Base-by-base conservation (phyloP, 2,329 filamentous ascomycete genomes). In the Ophiocordyceps polyrhachis-furcata region DNA sequence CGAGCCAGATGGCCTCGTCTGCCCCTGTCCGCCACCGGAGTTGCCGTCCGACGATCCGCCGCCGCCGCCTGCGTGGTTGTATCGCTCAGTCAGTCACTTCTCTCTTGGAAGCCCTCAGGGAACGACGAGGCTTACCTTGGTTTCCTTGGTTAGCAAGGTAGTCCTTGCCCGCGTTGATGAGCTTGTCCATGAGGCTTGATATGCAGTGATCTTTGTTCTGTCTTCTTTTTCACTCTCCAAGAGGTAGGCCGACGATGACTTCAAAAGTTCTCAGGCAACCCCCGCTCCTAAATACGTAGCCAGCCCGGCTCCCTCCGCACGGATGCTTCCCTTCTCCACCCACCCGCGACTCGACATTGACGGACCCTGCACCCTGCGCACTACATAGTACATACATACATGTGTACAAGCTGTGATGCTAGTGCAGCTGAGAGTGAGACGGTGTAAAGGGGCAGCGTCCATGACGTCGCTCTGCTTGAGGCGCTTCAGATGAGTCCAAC, bases 1-100 rank as follows among this genome's bases (percentile, higher is more conserved):
- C 31, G 55, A 58, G 45, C 70, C 68, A 20, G 49, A 61, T 60
- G 17, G 72, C 73, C 43, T 69, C 62, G 45, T 69, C 59, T 45
- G 69, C 66, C 6, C 70, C 69, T 19, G 62, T 62, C 25, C 25
- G 9, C 25, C 25, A 9, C 25, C 25, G 9, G 25, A 28, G 9
- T 28, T 28, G 8, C 8, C 25, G 8, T 28, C 8, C 7, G 25
- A 28, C 25, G 25, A 28, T 28, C 32, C 60, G 57, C 48, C 60
- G 53, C 13, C 45, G 23, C 40, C 17, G 31, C 45, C 44, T 28
- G 44, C 42, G 29, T 40, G 21, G 29, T 19, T 19, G 5, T 32
- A 7, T 31, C 25, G 4, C 32, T 14, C 15, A n/a, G 15, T 37
- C 15, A 37, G 15, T 37, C 31, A 8, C 31, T 35, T 35, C 5